Base-by-base conservation (phyloP, 805 yeast genomes). In the Starmerella scarabaei region DNA sequence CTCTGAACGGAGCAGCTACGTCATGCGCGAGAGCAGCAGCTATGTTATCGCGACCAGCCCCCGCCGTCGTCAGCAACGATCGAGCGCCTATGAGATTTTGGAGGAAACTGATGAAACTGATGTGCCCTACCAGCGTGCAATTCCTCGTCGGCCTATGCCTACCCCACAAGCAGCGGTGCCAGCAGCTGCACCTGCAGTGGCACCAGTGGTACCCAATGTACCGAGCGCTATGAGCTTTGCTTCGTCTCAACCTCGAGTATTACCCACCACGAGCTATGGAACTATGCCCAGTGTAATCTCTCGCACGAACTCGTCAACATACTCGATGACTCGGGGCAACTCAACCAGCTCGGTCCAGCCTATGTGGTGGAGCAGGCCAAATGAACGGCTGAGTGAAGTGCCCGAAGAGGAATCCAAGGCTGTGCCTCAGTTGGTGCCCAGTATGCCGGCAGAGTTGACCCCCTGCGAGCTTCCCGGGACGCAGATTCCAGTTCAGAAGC, bases 1-100 rank as follows among this genome's bases (percentile, higher is more conserved):
- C 5, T 24, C 36, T 18, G 9, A 27, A 6, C 21, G 33, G 3
- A 35, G 38, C 19, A 35, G 41, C 23, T 48, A 48, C 38, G 36
- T 38, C 7, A 11, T 48, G 9, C 28, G 49, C 3, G 52, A 48
- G 27, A 38, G 30, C 32, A 49, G 42, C 15, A 41, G 45, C 38
- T 42, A 44, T 17, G 45, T 48, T 8, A 39, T 48, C 18, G 50
- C 52, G 3, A 45, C 43, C 5, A 40, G 49, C 27, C 49, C 49
- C n/a, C 21, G 17, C 5, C 36, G 42, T 30, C 44, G 35, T 2
- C 35, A 20, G 6, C 27, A 28, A 14, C 35, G 24, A n/a, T 37
- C 44, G 8, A 26, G 16, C 5, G 49, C 42, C 5, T 45, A 42
- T 15, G 49, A 45, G 19, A 36, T 43, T 3, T 14, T 42, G 14